Conservation (phyloP, 148 eudicot genomes). For the Linanthus parryae region DNA sequence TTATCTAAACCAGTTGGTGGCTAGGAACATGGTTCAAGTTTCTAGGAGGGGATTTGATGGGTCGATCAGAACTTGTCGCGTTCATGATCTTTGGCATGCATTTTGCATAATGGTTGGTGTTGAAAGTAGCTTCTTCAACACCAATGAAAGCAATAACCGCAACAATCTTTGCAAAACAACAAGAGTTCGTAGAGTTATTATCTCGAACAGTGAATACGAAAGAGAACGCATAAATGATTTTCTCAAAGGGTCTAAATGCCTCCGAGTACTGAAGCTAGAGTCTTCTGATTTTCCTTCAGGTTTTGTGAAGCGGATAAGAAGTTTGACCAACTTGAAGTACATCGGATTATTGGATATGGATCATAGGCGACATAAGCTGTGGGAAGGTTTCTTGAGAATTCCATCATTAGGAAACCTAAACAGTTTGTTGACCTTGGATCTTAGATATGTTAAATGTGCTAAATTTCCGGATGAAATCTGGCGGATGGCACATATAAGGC, state of each 20-base stretch:
- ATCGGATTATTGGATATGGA: no score
- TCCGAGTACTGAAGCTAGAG: background rate
- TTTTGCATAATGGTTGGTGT: constrained; percentile 3
- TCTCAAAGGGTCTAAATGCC: background rate
- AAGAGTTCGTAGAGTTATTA: background rate
- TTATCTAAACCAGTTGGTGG: constrained; percentile 1
- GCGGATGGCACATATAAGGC: constrained; percentile 5
- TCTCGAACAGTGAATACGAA: background rate
- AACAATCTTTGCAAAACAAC: background rate
- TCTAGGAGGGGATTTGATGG: constrained; percentile 7
- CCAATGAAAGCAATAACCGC: background rate
- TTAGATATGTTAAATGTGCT: no score
- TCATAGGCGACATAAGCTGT: background rate
- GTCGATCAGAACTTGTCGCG: constrained; percentile 8
- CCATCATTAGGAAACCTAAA: constrained; percentile 2
- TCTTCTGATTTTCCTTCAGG: background rate
- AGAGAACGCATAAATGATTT: background rate
- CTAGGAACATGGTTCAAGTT: constrained; percentile 13
- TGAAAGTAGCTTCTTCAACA: constrained; percentile 4
- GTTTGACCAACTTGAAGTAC: constrained; percentile 5
- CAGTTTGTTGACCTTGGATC: background rate
- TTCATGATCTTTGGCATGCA: constrained; percentile 12
- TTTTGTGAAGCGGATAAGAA: constrained; percentile 6
- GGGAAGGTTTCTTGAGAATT: background rate
- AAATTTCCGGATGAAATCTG: background rate